Evolutionary conservation across 2,329 filamentous ascomycete genomes (phyloP), one percentile per base, ranked within the genome.

Genomic region (Gliomastix tumulicola): DNA sequence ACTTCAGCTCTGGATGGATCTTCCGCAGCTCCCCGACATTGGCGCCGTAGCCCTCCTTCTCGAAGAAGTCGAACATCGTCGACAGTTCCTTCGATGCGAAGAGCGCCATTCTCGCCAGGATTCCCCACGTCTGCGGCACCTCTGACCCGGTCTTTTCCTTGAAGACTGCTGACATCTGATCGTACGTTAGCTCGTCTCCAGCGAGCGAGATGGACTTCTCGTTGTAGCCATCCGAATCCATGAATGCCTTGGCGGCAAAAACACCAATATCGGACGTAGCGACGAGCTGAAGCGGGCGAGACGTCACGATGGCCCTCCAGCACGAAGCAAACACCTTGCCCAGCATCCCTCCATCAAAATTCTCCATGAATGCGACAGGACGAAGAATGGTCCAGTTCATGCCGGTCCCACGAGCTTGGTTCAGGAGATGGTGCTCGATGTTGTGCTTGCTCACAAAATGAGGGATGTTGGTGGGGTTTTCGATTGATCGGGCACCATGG

Each of bases 401-500:
- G 20, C 41, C 34, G 2, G 46, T 48, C 4, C 38, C 41, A 11
- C 44, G 38, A 8, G 61, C 49, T 22, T 62, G 58, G 19, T 69
- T 59, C 21, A 71, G 57, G n/a, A 82, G 63, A 44, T 82, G 65
- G 34, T 71, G 57, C 53, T 83, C 79, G 45, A 82, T 76, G 22
- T 69, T 52, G 47, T 75, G 66, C 53, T 83, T 82, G 53, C 55
- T 60, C 39, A 65, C 63, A 52, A 82, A 83, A 50, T 82, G 76
- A 0, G 75, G 74, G 25, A 82, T 60, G 2, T 63, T 42, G 4
- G 77, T 81, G 0, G 71, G 63, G 43, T 66, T 66, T 11, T 65
- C 60, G 34, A 65, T 56, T 33, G 65, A 68, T 28, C 63, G 65
- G 34, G 68, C 64, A 16, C 76, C 75, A 32, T 72, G 69, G 19